Evolutionary conservation across 2,329 filamentous ascomycete genomes (phyloP).

Genomic region (Colletotrichum camelliae): DNA sequence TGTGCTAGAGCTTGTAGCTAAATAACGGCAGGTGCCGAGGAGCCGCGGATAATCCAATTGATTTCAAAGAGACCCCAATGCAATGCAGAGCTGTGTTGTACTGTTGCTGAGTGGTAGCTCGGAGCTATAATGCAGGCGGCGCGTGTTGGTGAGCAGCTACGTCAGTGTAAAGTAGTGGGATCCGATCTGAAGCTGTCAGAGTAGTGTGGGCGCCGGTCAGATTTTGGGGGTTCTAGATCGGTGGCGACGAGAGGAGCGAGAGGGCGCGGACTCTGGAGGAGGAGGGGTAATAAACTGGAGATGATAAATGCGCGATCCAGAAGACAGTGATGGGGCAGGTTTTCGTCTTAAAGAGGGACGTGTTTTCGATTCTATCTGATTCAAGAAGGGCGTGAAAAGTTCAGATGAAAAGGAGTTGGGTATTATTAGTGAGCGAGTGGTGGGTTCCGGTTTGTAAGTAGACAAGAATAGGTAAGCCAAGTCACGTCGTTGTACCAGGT

Average conservation of each 20-base stretch:
- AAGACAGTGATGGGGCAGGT: neutral
- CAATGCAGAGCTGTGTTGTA: constrained; percentile 5
- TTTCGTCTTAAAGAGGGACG: constrained; percentile 2
- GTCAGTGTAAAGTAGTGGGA: constrained; percentile 7
- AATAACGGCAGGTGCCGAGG: neutral
- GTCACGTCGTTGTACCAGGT: neutral
- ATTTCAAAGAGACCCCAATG: neutral
- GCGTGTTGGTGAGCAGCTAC: neutral
- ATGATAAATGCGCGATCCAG: neutral
- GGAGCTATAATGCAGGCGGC: neutral
- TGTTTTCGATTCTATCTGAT: neutral
- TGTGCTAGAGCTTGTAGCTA: neutral
- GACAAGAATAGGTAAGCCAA: neutral
- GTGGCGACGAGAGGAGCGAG: neutral
- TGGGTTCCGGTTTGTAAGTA: neutral
- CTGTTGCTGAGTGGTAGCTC: neutral
- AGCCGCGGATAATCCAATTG: neutral
- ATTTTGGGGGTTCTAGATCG: constrained; percentile 2
- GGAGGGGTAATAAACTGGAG: constrained; percentile 15
- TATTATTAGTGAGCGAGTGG: constrained; percentile 1
- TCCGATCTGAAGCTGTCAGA: neutral
- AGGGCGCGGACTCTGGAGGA: neutral
- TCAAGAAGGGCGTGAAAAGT: neutral
- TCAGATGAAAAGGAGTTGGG: neutral
- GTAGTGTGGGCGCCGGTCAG: neutral